Percentiles rank a stretch among this genome's conserved stretches.
These are phyloP conservation scores for Auriscalpium vulgare DNA, from an alignment of 768 basidiomycete genomes.

Conservation along the genomic window DNA sequence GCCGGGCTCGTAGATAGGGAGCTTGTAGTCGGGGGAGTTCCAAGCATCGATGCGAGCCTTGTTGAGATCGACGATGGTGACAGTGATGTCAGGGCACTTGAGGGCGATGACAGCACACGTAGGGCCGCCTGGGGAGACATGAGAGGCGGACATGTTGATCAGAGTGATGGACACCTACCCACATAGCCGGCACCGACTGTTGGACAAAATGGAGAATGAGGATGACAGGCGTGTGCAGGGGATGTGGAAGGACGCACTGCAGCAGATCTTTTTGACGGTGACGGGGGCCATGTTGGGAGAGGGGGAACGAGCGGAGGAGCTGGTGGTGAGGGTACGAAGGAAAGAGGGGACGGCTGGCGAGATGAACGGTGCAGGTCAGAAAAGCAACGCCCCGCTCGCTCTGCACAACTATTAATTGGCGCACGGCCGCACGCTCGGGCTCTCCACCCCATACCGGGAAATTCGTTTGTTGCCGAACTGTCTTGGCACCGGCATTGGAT, in stretches of 20 bases:
- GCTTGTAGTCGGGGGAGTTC: constrained; percentile 77
- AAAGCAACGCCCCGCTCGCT: neutral
- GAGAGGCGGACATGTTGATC: neutral
- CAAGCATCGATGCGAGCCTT: constrained; percentile 90
- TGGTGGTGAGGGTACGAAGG: neutral
- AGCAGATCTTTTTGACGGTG: constrained; percentile 76
- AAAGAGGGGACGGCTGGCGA: no score
- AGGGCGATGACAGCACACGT: constrained; percentile 93
- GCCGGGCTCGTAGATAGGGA: constrained; percentile 98
- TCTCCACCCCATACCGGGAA: no score
- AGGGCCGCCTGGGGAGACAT: constrained; percentile 65
- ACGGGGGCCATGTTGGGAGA: constrained; percentile 40
- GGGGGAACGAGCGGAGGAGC: constrained; percentile 14
- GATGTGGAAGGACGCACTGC: constrained; percentile 50
- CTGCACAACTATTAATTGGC: neutral
- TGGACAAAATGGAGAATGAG: constrained; percentile 11
- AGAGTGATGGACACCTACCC: constrained; percentile 40
- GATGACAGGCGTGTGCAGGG: neutral
- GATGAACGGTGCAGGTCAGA: neutral
- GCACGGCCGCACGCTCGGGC: no score
- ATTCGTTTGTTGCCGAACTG: no score
- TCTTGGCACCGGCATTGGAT: no score
- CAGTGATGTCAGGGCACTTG: constrained; percentile 86
- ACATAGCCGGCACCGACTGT: constrained; percentile 89
- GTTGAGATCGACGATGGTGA: constrained; percentile 98